Evolutionary conservation across 2,329 filamentous ascomycete genomes (phyloP).

Genomic region (Penicillium frequentans): DNA sequence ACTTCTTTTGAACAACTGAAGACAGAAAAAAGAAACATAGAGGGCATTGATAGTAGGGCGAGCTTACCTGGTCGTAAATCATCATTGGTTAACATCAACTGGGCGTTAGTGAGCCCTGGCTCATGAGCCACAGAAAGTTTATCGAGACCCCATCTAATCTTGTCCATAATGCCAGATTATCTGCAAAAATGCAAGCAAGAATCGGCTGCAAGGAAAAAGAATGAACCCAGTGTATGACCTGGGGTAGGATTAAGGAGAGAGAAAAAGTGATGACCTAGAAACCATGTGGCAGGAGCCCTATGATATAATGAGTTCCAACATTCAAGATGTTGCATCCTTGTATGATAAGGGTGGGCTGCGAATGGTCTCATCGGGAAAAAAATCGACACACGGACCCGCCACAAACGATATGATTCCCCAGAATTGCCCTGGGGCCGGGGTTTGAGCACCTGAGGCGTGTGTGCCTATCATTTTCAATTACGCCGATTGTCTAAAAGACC

Average conservation of each 20-base stretch:
- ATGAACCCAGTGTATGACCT: neutral
- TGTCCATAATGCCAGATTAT: constrained; percentile 23
- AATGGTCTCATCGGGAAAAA: constrained; percentile 7
- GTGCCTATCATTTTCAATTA: constrained; percentile 16
- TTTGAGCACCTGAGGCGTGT: constrained; percentile 9
- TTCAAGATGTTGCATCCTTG: constrained; percentile 9
- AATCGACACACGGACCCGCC: constrained; percentile 1
- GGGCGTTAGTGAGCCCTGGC: constrained; percentile 71
- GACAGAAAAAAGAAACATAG: neutral
- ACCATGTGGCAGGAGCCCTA: neutral
- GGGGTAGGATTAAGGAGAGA: neutral
- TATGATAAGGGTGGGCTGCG: constrained; percentile 12
- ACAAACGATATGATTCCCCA: constrained; percentile 4
- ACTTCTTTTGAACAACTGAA: neutral
- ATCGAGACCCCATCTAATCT: constrained; percentile 34
- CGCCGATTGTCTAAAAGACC: constrained; percentile 21
- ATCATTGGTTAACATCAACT: constrained; percentile 84
- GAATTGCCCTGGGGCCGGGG: neutral
- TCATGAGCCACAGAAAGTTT: constrained; percentile 74
- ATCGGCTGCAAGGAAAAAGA: neutral
- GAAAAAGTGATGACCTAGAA: neutral
- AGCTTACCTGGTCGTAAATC: constrained; percentile 66
- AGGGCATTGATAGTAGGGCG: neutral
- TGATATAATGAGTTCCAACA: constrained; percentile 20
- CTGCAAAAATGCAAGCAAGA: neutral